These are phyloP conservation scores for Pythium rhizo-oryzae DNA, from an alignment of 352 stramenopile species.

Conservation along the genomic window DNA sequence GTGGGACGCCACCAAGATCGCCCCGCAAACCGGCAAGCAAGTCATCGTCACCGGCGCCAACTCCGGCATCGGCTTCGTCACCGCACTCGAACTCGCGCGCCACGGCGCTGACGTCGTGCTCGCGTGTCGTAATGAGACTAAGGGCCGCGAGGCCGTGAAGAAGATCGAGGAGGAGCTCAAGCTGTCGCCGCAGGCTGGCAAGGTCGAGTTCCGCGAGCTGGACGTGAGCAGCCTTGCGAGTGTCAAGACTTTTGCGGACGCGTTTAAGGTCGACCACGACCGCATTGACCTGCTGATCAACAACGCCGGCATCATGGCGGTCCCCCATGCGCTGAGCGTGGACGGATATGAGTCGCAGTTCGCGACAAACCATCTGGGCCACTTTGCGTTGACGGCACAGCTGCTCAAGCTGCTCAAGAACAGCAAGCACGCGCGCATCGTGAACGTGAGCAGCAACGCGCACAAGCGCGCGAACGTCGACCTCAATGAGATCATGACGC, in stretches of 20 bases:
- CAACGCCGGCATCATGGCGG: slow-evolving; percentile 26
- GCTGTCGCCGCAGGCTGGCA: slow-evolving; percentile 30
- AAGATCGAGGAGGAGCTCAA: slow-evolving; percentile 32
- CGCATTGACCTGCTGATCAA: slow-evolving; percentile 39
- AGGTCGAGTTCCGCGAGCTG: slow-evolving; percentile 25
- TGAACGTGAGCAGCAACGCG: slow-evolving; percentile 48
- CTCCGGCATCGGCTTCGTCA: slow-evolving; percentile 77
- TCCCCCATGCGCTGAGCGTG: neutral
- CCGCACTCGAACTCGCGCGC: slow-evolving; percentile 54
- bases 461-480: slow-evolving; percentile 38
- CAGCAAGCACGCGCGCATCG: slow-evolving; percentile 32
- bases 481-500: slow-evolving; percentile 22
- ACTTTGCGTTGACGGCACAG: slow-evolving; percentile 36
- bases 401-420: slow-evolving; percentile 32
- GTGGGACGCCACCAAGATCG: slow-evolving; percentile 16
- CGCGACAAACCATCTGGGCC: slow-evolving; percentile 28
- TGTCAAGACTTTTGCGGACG: slow-evolving; percentile 33
- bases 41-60: slow-evolving; percentile 84
- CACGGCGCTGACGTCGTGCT: slow-evolving; percentile 63
- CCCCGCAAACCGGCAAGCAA: slow-evolving; percentile 44
- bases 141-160: slow-evolving; percentile 39
- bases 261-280: slow-evolving; percentile 21
- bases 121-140: slow-evolving; percentile 46
- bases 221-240: slow-evolving; percentile 33
- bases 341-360: slow-evolving; percentile 25